Evolutionary conservation across 2,329 filamentous ascomycete species (phyloP).

Genomic region (Xylaria sp.): DNA sequence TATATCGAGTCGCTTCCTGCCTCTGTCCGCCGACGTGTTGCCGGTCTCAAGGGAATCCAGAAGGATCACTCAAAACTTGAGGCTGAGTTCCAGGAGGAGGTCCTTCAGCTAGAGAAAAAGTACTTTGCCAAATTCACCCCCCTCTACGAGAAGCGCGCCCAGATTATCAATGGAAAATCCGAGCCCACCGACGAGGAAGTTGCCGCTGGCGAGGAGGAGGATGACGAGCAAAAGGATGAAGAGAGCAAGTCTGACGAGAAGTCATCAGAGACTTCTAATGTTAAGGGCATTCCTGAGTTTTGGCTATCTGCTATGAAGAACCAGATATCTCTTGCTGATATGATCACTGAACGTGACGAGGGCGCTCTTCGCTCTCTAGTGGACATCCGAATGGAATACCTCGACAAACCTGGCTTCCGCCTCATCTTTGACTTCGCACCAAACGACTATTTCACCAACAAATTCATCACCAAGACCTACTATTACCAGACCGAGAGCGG

Average conservation of each 20-base stretch:
- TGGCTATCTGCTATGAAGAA: slow-evolving; percentile 99
- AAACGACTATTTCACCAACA: slow-evolving; percentile 98
- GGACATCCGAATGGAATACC: slow-evolving; percentile 99
- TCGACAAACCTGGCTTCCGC: slow-evolving; percentile 97
- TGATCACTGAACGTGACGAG: slow-evolving; percentile 98
- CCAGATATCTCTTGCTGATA: slow-evolving; percentile 94
- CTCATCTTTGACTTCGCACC: slow-evolving; percentile 96
- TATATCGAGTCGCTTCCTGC: slow-evolving; percentile 96
- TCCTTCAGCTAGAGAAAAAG: slow-evolving; percentile 98
- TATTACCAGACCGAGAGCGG: slow-evolving; percentile 99
- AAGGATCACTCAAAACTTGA: slow-evolving; percentile 99
- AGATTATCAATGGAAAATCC: slow-evolving; percentile 86
- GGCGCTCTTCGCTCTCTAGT: slow-evolving; percentile 87
- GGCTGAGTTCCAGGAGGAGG: slow-evolving; percentile 98
- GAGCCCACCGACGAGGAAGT: slow-evolving; percentile 92
- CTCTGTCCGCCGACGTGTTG: slow-evolving; percentile 90
- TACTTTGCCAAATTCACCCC: slow-evolving; percentile 99
- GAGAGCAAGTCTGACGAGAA: slow-evolving; percentile 65
- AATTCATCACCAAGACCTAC: slow-evolving; percentile 97
- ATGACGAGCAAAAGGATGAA: slow-evolving; percentile 72
- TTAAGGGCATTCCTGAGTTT: slow-evolving; percentile 95
- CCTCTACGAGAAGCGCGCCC: slow-evolving; percentile 92
- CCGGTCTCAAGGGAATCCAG: slow-evolving; percentile 96
- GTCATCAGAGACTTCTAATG: slow-evolving; percentile 61
- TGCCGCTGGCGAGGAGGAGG: slow-evolving; percentile 83